Evolutionary conservation across 208 protist genomes (phyloP).

Genomic region (Crithidia bombi): DNA sequence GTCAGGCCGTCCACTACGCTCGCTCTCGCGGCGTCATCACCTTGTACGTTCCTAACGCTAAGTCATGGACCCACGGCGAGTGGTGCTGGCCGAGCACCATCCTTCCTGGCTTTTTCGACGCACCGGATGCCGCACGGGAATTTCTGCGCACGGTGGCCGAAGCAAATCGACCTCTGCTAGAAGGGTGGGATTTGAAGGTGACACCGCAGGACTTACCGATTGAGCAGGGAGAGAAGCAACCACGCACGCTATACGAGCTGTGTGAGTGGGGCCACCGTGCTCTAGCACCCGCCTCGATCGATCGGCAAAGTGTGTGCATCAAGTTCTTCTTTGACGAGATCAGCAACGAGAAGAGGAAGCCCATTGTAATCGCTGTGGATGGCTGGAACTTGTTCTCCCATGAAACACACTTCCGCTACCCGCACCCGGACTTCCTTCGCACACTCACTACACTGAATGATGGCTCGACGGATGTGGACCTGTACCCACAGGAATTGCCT

Average conservation of each 20-base stretch:
- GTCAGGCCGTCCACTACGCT: slow-evolving; percentile 89
- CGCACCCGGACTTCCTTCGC: slow-evolving; percentile 90
- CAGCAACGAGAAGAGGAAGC: slow-evolving; percentile 77
- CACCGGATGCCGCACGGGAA: slow-evolving; percentile 79
- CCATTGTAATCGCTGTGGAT: slow-evolving; percentile 90
- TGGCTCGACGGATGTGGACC: slow-evolving; percentile 79
- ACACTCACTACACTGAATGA: slow-evolving; percentile 82
- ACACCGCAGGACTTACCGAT: slow-evolving; percentile 85
- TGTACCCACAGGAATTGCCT: slow-evolving; percentile 90
- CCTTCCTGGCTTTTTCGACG: slow-evolving; percentile 92
- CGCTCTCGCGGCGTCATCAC: slow-evolving; percentile 73
- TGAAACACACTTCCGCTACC: slow-evolving; percentile 92
- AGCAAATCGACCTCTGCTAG: slow-evolving; percentile 63
- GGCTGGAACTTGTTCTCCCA: slow-evolving; percentile 91
- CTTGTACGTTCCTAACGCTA: slow-evolving; percentile 87
- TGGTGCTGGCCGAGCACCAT: slow-evolving; percentile 93
- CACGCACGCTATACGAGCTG: slow-evolving; percentile 77
- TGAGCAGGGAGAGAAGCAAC: slow-evolving; percentile 77
- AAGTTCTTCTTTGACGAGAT: slow-evolving; percentile 93
- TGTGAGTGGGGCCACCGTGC: slow-evolving; percentile 85
- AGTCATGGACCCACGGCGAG: slow-evolving; percentile 90
- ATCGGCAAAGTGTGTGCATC: slow-evolving; percentile 87
- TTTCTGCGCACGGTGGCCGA: slow-evolving; percentile 84
- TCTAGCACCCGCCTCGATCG: slow-evolving; percentile 84
- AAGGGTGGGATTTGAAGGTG: slow-evolving; percentile 68